These are phyloP conservation scores for Boechera divaricarpa DNA, from an alignment of 345 rosid species.

Conservation along the genomic window DNA sequence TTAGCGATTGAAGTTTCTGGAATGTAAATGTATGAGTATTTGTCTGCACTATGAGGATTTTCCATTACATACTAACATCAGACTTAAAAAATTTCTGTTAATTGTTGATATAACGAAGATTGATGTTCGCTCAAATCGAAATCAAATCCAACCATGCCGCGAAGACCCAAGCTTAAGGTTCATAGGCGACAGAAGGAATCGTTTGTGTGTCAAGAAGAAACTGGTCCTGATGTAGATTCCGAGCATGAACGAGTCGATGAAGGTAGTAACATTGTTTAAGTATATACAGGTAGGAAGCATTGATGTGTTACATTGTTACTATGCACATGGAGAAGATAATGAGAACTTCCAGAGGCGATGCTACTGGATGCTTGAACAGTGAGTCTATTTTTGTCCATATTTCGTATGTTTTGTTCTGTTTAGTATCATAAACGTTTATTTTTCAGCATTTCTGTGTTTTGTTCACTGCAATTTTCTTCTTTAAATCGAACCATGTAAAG, in stretches of 20 bases:
- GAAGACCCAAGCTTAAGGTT: too few relatives aligned
- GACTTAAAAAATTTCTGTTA: background rate
- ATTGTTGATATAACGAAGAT: background rate
- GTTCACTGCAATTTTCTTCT: too few relatives aligned
- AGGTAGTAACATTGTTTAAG: constrained; percentile 26
- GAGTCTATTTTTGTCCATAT: constrained; percentile 41
- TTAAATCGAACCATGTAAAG: too few relatives aligned
- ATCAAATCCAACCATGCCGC: too few relatives aligned
- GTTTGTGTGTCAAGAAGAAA: too few relatives aligned
- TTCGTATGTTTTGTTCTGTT: constrained; percentile 9
- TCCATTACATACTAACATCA: background rate
- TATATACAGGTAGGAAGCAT: constrained; percentile 74
- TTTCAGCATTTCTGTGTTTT: too few relatives aligned
- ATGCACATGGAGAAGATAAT: constrained; percentile 92
- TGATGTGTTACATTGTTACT: constrained; percentile 92
- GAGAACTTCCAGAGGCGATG: constrained; percentile 84
- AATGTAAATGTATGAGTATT: background rate
- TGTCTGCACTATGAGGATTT: background rate
- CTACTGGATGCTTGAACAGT: constrained; percentile 98
- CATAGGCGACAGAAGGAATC: too few relatives aligned
- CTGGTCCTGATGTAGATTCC: too few relatives aligned
- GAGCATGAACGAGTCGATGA: background rate
- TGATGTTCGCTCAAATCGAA: background rate
- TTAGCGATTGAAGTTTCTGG: background rate
- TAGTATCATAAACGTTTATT: background rate